Evolutionary conservation across 192 early-diverging fungal species (phyloP), one percentile per base, ranked within the genome.

Genomic region (Coemansia sp.): DNA sequence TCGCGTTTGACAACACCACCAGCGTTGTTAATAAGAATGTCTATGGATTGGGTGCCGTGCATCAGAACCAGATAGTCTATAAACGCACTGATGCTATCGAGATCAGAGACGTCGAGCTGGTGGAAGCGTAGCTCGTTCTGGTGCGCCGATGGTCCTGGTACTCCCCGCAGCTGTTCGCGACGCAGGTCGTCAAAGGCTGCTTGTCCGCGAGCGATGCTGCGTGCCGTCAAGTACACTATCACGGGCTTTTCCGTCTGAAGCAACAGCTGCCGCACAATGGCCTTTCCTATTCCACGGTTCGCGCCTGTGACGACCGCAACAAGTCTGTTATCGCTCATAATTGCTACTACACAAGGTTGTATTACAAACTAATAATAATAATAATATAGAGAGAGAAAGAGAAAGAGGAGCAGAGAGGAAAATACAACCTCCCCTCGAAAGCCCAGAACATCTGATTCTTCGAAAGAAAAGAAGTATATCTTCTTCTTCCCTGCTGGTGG

Each of bases 261-360:
- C 0, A 78, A 48, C 6, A 83, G 72, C 4, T 63, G 72, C 18
- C 72, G 81, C n/a, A 69, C 72, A 0, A 78, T 78, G 5, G 76
- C 81, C 30, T 75, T 76, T 38, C 81, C 81, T 20, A 83, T 83
- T 14, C 81, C 81, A 1, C 75, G 71, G 69, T 83, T 83, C 39
- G 74, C 79, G 18, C 79, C 79, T 12, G 79, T 82, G 6, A 82
- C 75, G 16, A 82, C 79, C 2, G 66, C 79, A 36, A 82, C 79
- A 41, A 82, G 65, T 59, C 66, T 58, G 62, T 66, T 65, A 38
- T 72, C 79, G 60, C 20, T 64, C 65, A 67, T 71, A 2, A 53
- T 65, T 44, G 8, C 15, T 58, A 38, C n/a, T 52, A 45, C n/a
- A n/a, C n/a, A n/a, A 38, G 38, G 38, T 6, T 38, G 44, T 45